A percentile compares a stretch with the other conserved stretches of the same genome.
Evolutionary conservation across 192 early-diverging fungal species (phyloP).

Genomic region (Phycomyces blakesleeanus): DNA sequence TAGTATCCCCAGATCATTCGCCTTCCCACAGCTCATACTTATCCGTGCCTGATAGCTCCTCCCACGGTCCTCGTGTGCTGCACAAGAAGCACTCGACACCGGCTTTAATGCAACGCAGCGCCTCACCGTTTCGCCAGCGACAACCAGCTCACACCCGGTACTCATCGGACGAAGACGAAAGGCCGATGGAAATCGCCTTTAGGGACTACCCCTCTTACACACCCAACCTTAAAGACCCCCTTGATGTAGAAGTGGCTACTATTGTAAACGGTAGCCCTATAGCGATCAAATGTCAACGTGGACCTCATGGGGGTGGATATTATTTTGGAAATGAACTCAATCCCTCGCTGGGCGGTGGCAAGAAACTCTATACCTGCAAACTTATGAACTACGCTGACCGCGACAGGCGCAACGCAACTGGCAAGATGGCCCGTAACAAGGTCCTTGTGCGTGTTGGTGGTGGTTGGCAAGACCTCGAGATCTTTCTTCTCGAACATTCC

Average conservation of each 20-base stretch:
- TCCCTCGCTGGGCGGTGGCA: constrained; percentile 34
- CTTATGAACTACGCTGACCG: constrained; percentile 39
- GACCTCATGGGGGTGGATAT: constrained; percentile 35
- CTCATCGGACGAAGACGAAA: constrained; percentile 3
- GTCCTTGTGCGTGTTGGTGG: constrained; percentile 58
- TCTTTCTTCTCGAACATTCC: constrained; percentile 58
- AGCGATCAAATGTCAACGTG: constrained; percentile 43
- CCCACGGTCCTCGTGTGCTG: background rate
- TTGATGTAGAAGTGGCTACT: constrained; percentile 52
- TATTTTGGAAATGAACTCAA: constrained; percentile 44
- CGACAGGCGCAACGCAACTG: background rate
- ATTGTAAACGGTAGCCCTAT: constrained; percentile 50
- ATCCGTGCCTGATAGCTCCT: constrained; percentile 9
- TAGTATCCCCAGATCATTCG: constrained; percentile 1
- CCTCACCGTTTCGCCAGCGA: background rate
- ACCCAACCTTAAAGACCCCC: constrained; percentile 39
- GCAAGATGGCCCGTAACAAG: constrained; percentile 32
- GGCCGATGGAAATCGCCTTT: constrained; percentile 4
- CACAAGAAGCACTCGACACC: constrained; percentile 18
- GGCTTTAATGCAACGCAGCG: constrained; percentile 11
- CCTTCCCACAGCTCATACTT: background rate
- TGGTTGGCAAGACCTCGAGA: constrained; percentile 60
- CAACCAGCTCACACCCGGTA: background rate
- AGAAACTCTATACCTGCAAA: constrained; percentile 44
- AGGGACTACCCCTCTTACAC: constrained; percentile 25